Conservation (phyloP, 2,329 filamentous ascomycete species). For the Ophiostoma piceae region DNA sequence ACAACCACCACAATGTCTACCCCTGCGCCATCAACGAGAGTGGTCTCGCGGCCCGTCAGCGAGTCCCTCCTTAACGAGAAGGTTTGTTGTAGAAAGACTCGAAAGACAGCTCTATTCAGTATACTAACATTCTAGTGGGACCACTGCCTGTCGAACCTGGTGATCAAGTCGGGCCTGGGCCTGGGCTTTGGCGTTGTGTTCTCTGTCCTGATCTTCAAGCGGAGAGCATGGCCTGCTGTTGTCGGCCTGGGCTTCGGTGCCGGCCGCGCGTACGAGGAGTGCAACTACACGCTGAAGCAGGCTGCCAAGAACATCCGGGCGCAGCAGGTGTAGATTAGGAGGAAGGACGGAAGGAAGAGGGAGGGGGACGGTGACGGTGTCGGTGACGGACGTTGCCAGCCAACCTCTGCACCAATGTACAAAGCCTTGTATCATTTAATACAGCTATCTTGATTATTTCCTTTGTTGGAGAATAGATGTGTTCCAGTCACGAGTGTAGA, state of each 20-base stretch:
- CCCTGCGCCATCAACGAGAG: slow-evolving; percentile 50
- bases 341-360: background rate
- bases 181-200: slow-evolving; percentile 98
- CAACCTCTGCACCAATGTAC: background rate
- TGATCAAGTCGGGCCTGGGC: slow-evolving; percentile 94
- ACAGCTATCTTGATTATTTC: background rate
- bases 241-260: slow-evolving; percentile 92
- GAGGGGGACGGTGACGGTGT: background rate
- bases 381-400: no score
- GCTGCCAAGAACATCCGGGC: slow-evolving; percentile 55
- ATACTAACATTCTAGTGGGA: slow-evolving; percentile 70
- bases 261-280: slow-evolving; percentile 96
- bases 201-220: slow-evolving; percentile 96
- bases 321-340: slow-evolving; percentile 31
- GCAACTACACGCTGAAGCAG: slow-evolving; percentile 72
- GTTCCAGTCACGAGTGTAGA: background rate
- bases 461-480: slow-evolving; percentile 2
- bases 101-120: no score
- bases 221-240: slow-evolving; percentile 95
- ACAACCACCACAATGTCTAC: slow-evolving; percentile 47
- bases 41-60: slow-evolving; percentile 80
- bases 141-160: slow-evolving; percentile 91
- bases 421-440: background rate
- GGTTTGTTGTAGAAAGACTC: no score
- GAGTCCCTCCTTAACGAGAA: slow-evolving; percentile 98